Evolutionary conservation across 2,329 filamentous ascomycete species (phyloP), one percentile per base, ranked within the genome.

Genomic region (Clonostachys byssicola): DNA sequence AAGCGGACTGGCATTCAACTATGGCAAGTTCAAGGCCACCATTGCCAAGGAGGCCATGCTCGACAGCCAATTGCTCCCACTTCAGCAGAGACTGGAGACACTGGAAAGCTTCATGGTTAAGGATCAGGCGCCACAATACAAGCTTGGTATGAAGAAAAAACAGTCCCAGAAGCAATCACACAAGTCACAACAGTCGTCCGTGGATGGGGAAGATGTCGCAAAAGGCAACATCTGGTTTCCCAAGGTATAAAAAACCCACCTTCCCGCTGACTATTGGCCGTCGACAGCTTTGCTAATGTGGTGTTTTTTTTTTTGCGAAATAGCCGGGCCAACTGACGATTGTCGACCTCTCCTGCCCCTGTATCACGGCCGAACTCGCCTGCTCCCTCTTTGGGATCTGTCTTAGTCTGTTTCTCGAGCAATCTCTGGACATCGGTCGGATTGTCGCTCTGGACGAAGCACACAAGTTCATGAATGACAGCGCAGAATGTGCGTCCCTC

Each of bases 381-480:
- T 92, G 88, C 56, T 72, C 79, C 0, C 67, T 92, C 0, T 92
- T 92, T 63, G 83, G 86, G 46, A 85, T 91, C 39, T 86, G 81
- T 17, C 68, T 92, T 2, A 74, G 74, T 3, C 65, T 88, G 0
- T 89, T 89, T 56, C 62, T 89, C 1, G 78, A 85, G 49, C 71
- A 80, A 42, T 42, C 50, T 4, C 59, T 49, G 43, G 33, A 46
- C 1, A 57, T 73, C 1, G 81, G 85, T 1, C 74, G 81, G 5
- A 70, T 91, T 36, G 65, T 92, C 13, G 86, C 85, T 0, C 68
- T 92, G 0, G 88, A 92, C 51, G 87, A 92, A 59, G 88, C 88
- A 0, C 88, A 94, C 59, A 91, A 91, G 66, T 89, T 84, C 59
- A 82, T 89, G 75, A 78, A 74, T 12, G 52, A 56, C 8, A 75